Evolutionary conservation across 2,329 filamentous ascomycete genomes (phyloP), one percentile per base, ranked within the genome.

Genomic region (Chaetomium strumarium): DNA sequence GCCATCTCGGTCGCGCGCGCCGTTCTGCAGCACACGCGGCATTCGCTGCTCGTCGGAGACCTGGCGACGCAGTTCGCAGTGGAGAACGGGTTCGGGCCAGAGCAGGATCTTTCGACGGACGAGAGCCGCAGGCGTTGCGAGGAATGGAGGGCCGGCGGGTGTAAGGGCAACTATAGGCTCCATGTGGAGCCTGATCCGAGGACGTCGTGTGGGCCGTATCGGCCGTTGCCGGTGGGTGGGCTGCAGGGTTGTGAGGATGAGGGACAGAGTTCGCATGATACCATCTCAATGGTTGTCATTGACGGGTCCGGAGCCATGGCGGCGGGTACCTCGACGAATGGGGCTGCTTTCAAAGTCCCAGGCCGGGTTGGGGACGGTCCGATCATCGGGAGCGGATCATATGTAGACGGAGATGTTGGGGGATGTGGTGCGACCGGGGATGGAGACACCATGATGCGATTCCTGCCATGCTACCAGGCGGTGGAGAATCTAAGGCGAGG

Each of bases 391-490:
- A 77, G 74, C 49, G 78, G 77, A 2, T 77, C 76, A 1, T 81
- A 81, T 57, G 78, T 76, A 3, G 78, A 81, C 55, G 68, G 67
- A 5, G 75, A 77, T 3, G 72, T 77, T 1, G 78, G 77, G 1
- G 78, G 74, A 0, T 81, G 78, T 57, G 78, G 77, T 8, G 76
- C 78, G 2, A 80, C 78, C 0, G 78, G 78, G 1, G 77, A 81
- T 49, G 78, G 78, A 0, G 78, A 81, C 59, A 64, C 80, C 53
- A 79, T 80, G 76, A 77, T 79, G 72, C 70, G 77, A 4, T 79
- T 80, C 56, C 61, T 80, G 20, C 78, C 78, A 0, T 81, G 78
- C 60, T 80, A 80, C 58, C 78, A 80, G 59, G 78, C 77, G 1
- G 72, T 81, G 1, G 78, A 81, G 66, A 79, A 68, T 53, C 54